A percentile compares a stretch with the other conserved stretches of the same genome.
Conservation (phyloP, 1,139 yeast species). For the Candida sojae region DNA sequence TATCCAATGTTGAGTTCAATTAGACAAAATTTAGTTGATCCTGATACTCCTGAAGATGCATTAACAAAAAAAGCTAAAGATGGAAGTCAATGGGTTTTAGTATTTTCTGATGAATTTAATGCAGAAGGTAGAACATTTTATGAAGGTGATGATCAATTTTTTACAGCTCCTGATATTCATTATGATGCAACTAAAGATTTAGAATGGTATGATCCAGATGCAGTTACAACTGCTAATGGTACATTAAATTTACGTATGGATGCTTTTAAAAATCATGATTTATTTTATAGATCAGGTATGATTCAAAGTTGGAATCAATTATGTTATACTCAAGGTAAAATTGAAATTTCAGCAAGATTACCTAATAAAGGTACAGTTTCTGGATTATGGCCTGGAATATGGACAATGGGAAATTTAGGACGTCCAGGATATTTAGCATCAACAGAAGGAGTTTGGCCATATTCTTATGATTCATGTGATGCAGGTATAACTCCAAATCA, state of each 20-base stretch:
- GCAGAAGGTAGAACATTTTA: conserved; percentile 82
- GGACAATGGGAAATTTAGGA: conserved; percentile 87
- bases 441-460: conserved; percentile 90
- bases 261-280: conserved; percentile 68
- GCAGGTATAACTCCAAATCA: conserved; percentile 90
- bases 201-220: conserved; percentile 91
- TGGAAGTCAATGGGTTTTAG: conserved; percentile 68
- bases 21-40: conserved; percentile 65
- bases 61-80: conserved; percentile 42
- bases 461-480: conserved; percentile 79
- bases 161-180: conserved; percentile 73
- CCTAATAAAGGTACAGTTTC: conserved; percentile 73
- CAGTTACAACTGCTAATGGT: conserved; percentile 69
- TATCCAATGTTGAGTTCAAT: conserved; percentile 66
- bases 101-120: conserved; percentile 82
- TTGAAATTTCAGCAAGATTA: conserved; percentile 69
- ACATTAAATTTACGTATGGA: conserved; percentile 65
- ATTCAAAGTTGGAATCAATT: conserved; percentile 81
- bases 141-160: conserved; percentile 82
- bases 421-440: conserved; percentile 81
- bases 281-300: conserved; percentile 83
- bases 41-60: conserved; percentile 72
- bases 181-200: conserved; percentile 81
- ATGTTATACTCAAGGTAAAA: conserved; percentile 75
- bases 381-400: conserved; percentile 92